Evolutionary conservation across 1,284 basidiomycete species (phyloP), one percentile per base, ranked within the genome.

Genomic region (Cystobasidium pallidum): DNA sequence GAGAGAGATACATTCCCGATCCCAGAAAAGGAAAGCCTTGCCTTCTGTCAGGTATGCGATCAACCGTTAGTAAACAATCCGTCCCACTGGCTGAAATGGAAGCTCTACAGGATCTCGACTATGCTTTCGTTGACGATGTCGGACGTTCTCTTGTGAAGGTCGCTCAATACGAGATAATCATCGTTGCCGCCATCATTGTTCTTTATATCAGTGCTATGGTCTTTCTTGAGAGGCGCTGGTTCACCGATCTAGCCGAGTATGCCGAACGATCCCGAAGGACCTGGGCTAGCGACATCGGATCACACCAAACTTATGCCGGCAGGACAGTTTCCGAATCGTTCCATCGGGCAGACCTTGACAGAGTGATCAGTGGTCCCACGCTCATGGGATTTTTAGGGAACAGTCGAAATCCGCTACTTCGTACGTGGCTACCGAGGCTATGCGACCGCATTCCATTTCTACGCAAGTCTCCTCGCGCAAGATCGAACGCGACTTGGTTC

Each of bases 91-190:
- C n/a, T n/a, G n/a, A n/a, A n/a, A n/a, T n/a, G n/a, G n/a, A n/a
- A 45, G 4, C 43, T 45, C 3, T 45, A n/a, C 57, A 83, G 57
- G 83, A 87, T 65, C 84, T 94, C 75, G 91, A 95, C 81, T 88
- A 88, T 2, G 88, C 88, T 4, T 85, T 92, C 68, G 86, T 96
- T 34, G 92, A 96, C 80, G 86, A 92, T 76, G 86, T 94, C 34
- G 89, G 88, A 3, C 83, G 82, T 4, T 90, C 91, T 76, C 83
- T 96, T 28, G 83, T 90, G 78, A 88, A 88, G 80, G 85, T 89
- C 49, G 87, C 89, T 26, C 89, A 88, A 80, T 89, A 93, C 66
- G 90, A 89, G 24, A 87, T 87, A 32, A 83, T 90, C 66, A 83
- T 94, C 74, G 82, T 94, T 71, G 82, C 89, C 59, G 77, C 86